Evolutionary conservation across 441 rosid species (phyloP).

Genomic region (Gossypium lobatum): DNA sequence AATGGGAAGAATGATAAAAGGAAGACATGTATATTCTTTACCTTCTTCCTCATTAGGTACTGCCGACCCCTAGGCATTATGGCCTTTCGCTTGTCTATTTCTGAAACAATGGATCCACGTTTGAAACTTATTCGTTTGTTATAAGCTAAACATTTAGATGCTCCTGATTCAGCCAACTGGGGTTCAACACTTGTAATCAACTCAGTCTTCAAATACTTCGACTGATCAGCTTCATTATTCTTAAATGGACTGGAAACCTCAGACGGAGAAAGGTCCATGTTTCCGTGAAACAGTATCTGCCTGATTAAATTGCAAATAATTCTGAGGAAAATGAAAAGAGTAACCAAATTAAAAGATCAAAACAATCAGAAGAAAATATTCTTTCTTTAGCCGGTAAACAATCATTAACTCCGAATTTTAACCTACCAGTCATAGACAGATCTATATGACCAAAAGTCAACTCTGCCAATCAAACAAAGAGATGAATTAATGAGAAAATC

Average conservation of each 20-base stretch:
- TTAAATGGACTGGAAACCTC: background rate
- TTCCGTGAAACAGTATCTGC: too few relatives aligned
- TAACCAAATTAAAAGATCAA: too few relatives aligned
- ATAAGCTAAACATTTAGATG: background rate
- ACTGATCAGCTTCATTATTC: background rate
- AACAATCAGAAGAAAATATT: too few relatives aligned
- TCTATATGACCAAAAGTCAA: too few relatives aligned
- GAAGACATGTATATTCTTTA: background rate
- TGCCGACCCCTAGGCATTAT: fast-evolving
- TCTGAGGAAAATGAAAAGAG: too few relatives aligned
- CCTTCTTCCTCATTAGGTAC: background rate
- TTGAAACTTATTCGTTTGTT: background rate
- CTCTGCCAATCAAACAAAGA: too few relatives aligned
- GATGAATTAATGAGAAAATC: too few relatives aligned
- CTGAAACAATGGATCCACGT: background rate
- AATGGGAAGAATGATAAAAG: background rate
- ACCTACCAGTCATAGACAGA: too few relatives aligned
- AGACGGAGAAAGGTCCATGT: background rate
- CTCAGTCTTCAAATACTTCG: background rate
- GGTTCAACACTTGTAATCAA: too few relatives aligned
- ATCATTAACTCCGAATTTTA: too few relatives aligned
- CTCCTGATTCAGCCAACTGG: background rate
- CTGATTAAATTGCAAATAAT: too few relatives aligned
- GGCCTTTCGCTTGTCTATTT: background rate
- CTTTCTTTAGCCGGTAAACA: too few relatives aligned